Conservation (phyloP, 768 basidiomycete species). For the Suillus weaverae region DNA sequence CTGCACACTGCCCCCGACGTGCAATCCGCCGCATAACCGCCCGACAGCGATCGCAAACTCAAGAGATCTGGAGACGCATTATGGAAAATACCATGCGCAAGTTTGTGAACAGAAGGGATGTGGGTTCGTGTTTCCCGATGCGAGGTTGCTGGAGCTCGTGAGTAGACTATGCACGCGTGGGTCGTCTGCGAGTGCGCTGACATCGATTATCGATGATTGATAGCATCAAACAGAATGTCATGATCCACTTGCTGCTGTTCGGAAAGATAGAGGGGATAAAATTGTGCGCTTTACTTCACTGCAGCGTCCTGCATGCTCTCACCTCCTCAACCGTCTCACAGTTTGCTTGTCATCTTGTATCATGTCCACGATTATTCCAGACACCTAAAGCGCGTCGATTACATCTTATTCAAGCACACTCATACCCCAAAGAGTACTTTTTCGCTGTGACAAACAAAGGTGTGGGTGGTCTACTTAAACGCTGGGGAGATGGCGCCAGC, state of each 20-base stretch:
- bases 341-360: slow-evolving; percentile 79
- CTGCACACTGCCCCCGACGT: slow-evolving; percentile 84
- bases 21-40: slow-evolving; percentile 52
- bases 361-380: slow-evolving; percentile 59
- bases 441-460: slow-evolving; percentile 92
- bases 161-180: slow-evolving; percentile 29
- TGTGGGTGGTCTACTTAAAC: slow-evolving; percentile 73
- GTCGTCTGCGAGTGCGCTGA: not conserved
- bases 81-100: slow-evolving; percentile 81
- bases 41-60: slow-evolving; percentile 66
- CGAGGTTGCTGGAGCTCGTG: slow-evolving; percentile 75
- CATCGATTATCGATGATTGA: not conserved
- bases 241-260: slow-evolving; percentile 77
- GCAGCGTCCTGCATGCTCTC: slow-evolving; percentile 7
- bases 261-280: slow-evolving; percentile 80
- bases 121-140: slow-evolving; percentile 84
- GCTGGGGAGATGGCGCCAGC: slow-evolving; percentile 84
- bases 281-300: slow-evolving; percentile 49
- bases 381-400: slow-evolving; percentile 76
- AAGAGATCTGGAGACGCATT: slow-evolving; percentile 78
- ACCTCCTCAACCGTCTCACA: slow-evolving; percentile 19
- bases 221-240: slow-evolving; percentile 88
- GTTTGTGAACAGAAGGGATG: slow-evolving; percentile 73
- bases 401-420: slow-evolving; percentile 81
- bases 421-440: slow-evolving; percentile 87